phyloP scores from a whole-genome alignment of 2,329 filamentous ascomycete genomes.

The Colletotrichum somersetense region DNA sequence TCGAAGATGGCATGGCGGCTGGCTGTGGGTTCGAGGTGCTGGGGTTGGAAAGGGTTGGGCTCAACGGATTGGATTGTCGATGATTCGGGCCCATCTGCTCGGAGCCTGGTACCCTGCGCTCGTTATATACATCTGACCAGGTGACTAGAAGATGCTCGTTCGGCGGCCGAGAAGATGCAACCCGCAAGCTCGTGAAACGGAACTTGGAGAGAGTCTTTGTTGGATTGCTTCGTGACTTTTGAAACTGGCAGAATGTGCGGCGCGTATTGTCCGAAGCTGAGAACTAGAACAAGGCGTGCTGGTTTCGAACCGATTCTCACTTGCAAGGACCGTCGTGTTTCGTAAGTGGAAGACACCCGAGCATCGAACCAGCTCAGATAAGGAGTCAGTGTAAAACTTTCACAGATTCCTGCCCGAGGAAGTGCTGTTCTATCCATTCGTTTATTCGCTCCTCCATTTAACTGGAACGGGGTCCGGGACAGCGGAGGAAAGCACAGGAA shows the following conservation, averaged over 20 bases:
- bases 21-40: background rate
- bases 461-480: background rate
- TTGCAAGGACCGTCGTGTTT: background rate
- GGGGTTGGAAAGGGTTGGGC: background rate
- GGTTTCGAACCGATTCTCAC: background rate
- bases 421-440: no score
- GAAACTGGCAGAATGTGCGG: background rate
- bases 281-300: background rate
- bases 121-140: background rate
- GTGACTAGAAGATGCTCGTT: background rate
- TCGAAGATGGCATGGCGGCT: background rate
- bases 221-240: background rate
- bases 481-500: background rate
- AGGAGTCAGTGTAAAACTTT: background rate
- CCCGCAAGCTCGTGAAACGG: background rate
- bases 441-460: no score
- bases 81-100: background rate
- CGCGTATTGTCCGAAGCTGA: background rate
- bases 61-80: background rate
- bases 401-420: background rate
- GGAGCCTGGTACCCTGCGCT: background rate
- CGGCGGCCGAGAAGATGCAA: background rate
- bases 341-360: background rate
- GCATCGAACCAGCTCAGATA: background rate
- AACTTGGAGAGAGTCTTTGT: no score